phyloP scores from a whole-genome alignment of 768 basidiomycete species.

The Leccinum obscurum region DNA sequence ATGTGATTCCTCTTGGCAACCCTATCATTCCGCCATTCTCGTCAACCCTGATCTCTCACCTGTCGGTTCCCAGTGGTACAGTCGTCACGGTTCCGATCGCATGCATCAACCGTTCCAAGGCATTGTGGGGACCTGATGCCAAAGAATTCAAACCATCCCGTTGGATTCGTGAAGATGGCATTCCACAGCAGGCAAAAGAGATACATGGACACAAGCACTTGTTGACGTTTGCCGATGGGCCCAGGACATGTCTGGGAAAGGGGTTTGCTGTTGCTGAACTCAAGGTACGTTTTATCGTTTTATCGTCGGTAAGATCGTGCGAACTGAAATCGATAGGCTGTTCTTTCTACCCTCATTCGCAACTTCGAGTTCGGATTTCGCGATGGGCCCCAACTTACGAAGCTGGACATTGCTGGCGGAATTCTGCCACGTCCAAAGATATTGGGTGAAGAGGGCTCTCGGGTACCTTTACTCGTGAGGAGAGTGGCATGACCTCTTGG shows the following conservation, averaged over 20 bases:
- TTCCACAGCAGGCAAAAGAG: slow-evolving; percentile 35
- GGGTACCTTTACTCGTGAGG: slow-evolving; percentile 12
- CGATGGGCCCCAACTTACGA: slow-evolving; percentile 38
- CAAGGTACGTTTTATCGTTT: slow-evolving; percentile 17
- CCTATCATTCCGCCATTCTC: slow-evolving; percentile 44
- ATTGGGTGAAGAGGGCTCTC: slow-evolving; percentile 17
- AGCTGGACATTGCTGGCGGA: slow-evolving; percentile 24
- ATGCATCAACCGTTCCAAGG: slow-evolving; percentile 49
- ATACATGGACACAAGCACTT: slow-evolving; percentile 30
- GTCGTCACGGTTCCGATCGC: slow-evolving; percentile 44
- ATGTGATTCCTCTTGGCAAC: slow-evolving; percentile 52
- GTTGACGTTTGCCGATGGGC: slow-evolving; percentile 32
- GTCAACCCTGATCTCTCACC: slow-evolving; percentile 34
- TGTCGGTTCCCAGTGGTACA: slow-evolving; percentile 50
- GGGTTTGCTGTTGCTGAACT: slow-evolving; percentile 30
- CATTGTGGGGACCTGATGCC: slow-evolving; percentile 62
- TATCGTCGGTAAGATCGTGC: neutral
- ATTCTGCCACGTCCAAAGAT: slow-evolving; percentile 39
- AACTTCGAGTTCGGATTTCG: slow-evolving; percentile 36
- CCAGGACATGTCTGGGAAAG: slow-evolving; percentile 30
- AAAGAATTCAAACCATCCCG: slow-evolving; percentile 60
- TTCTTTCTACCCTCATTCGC: slow-evolving; percentile 32
- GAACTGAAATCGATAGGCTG: slow-evolving; percentile 1
- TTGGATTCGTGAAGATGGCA: slow-evolving; percentile 47
- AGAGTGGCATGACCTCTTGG: no score